Conservation (phyloP, 371 early-diverging fungal species). For the Lichtheimia ornata region DNA sequence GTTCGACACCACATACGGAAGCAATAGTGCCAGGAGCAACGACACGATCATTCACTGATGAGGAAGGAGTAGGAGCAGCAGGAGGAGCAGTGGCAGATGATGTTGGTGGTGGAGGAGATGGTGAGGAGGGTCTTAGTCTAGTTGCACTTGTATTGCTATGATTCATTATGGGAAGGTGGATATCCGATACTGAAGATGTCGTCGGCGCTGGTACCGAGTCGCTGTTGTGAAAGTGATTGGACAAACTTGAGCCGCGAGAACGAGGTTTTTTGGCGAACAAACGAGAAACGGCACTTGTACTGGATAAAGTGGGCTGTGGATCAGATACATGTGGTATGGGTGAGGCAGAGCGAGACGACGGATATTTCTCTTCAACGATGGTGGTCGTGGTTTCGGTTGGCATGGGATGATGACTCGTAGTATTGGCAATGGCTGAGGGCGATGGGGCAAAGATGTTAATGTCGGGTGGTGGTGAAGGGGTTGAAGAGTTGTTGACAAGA, state of each 20-base stretch:
- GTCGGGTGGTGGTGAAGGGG: constrained; percentile 17
- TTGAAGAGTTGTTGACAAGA: constrained; percentile 28
- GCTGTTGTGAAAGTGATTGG: constrained; percentile 10
- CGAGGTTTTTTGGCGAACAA: constrained; percentile 17
- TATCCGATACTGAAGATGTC: no score
- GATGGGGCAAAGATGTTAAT: constrained; percentile 23
- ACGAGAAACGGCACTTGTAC: not conserved
- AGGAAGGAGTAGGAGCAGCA: not conserved
- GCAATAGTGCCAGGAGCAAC: constrained; percentile 21
- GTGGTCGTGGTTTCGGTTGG: constrained; percentile 7
- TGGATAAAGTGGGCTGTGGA: not conserved
- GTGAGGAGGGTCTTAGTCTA: no score
- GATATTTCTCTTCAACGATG: constrained; percentile 7
- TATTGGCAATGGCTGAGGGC: constrained; percentile 7
- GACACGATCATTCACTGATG: constrained; percentile 13
- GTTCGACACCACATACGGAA: constrained; percentile 19
- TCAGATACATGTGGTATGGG: constrained; percentile 14
- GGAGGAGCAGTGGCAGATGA: not conserved
- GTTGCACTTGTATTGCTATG: no score
- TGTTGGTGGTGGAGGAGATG: not conserved
- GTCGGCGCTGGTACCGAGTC: not conserved
- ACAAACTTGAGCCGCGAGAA: constrained; percentile 24
- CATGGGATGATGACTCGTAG: constrained; percentile 11
- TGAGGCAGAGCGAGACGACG: constrained; percentile 9
- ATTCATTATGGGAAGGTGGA: no score